These are phyloP conservation scores for Fragaria iinumae DNA, from an alignment of 306 rosid species.

Conservation along the genomic window DNA sequence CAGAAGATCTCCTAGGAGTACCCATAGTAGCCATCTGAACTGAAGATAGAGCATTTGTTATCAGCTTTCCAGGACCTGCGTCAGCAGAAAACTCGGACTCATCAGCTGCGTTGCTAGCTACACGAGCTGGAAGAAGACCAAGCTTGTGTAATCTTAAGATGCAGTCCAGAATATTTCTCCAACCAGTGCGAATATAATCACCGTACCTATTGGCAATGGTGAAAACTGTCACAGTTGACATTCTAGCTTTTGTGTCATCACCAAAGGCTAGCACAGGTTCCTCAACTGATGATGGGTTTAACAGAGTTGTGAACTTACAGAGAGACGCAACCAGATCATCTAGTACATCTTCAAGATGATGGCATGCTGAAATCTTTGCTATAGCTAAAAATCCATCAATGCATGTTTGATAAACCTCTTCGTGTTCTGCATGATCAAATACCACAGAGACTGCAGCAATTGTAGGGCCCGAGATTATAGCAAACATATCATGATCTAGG, in stretches of 20 bases:
- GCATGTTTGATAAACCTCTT: constrained; percentile 93
- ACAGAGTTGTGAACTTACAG: constrained; percentile 92
- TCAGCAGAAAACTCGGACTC: constrained; percentile 83
- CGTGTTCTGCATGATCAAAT: constrained; percentile 95
- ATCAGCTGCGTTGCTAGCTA: constrained; percentile 95
- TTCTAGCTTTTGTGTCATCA: constrained; percentile 92
- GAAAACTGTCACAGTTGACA: constrained; percentile 92
- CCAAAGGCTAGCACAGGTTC: constrained; percentile 94
- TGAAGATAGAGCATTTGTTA: constrained; percentile 71
- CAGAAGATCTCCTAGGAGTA: constrained; percentile 82
- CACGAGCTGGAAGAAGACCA: constrained; percentile 96
- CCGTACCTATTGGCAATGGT: constrained; percentile 94
- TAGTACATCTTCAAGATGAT: constrained; percentile 97
- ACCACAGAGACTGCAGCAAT: constrained; percentile 99
- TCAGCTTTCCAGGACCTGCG: constrained; percentile 70
- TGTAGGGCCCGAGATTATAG: constrained; percentile 95
- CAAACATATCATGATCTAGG: constrained; percentile 96
- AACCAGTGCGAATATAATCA: constrained; percentile 89
- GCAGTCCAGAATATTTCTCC: constrained; percentile 98
- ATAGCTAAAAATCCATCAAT: constrained; percentile 90
- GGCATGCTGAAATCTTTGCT: constrained; percentile 96
- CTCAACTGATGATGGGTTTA: constrained; percentile 80
- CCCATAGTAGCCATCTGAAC: constrained; percentile 77
- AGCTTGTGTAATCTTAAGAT: constrained; percentile 90
- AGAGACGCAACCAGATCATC: constrained; percentile 97